phyloP scores from a whole-genome alignment of 352 stramenopile species.

The Phytophthora multivora region DNA sequence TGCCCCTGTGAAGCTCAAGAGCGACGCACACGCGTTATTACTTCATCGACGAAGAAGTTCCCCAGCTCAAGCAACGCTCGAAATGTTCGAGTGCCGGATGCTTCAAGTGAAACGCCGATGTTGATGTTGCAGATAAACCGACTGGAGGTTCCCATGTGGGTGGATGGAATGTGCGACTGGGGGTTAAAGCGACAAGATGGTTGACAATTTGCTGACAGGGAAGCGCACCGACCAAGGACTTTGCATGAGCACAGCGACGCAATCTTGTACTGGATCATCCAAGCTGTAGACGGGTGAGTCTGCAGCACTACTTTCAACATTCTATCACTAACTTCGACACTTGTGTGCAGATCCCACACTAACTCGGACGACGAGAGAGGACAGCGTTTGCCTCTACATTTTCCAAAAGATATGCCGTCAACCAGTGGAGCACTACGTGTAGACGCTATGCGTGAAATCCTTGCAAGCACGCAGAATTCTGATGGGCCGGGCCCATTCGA shows the following conservation, averaged over 20 bases:
- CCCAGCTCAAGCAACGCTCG: neutral
- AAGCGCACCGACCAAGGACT: constrained; percentile 1
- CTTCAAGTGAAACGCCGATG: neutral
- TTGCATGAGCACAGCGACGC: constrained; percentile 16
- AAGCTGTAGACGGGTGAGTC: constrained; percentile 17
- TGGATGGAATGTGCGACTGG: neutral
- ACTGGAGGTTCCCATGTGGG: constrained; percentile 30
- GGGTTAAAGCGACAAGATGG: neutral
- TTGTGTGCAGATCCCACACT: neutral
- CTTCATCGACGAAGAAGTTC: neutral
- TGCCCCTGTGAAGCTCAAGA: constrained; percentile 11
- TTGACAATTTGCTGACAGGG: constrained; percentile 6
- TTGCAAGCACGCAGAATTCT: neutral
- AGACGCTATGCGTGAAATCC: neutral
- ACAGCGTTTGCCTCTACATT: neutral
- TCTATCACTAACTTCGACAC: neutral
- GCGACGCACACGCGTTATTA: neutral
- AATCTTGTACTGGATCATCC: constrained; percentile 16
- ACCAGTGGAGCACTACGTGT: neutral
- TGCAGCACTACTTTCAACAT: neutral
- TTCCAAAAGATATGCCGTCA: neutral
- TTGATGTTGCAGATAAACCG: constrained; percentile 9
- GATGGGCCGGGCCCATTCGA: neutral
- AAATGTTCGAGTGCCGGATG: neutral
- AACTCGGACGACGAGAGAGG: neutral